phyloP scores from a whole-genome alignment of 345 rosid species.

The Erucastrum elatum region DNA sequence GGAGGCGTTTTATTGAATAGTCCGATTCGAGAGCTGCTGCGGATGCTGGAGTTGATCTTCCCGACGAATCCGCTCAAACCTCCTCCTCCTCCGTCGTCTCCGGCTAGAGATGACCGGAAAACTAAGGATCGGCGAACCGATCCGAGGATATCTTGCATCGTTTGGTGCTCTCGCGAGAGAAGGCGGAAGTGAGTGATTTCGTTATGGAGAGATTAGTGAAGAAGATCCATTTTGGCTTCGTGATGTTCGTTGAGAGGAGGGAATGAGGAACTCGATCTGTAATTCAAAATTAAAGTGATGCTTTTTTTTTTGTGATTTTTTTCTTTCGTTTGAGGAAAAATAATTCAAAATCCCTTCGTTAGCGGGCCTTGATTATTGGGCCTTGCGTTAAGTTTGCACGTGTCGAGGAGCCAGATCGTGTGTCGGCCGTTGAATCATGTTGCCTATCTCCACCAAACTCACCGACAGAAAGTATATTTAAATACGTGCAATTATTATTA shows the following conservation, averaged over 20 bases:
- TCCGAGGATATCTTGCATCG: constrained; percentile 81
- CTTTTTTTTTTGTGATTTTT: background rate
- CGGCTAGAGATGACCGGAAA: constrained; percentile 56
- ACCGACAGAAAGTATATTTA: constrained; percentile 2
- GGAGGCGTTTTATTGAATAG: constrained; percentile 52
- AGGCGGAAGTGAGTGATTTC: background rate
- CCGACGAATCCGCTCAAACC: constrained; percentile 59
- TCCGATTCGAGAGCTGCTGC: constrained; percentile 68
- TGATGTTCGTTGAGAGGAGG: constrained; percentile 24
- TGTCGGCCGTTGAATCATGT: constrained; percentile 10
- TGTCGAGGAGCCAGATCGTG: background rate
- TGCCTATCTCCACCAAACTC: background rate
- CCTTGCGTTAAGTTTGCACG: background rate
- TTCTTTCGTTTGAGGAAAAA: background rate
- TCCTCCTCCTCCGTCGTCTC: constrained; percentile 43
- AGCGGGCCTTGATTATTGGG: constrained; percentile 21
- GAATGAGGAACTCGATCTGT: constrained; percentile 43
- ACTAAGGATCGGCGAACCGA: constrained; percentile 83
- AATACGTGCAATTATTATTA: background rate
- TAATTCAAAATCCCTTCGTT: background rate
- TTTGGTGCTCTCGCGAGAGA: too few species aligned
- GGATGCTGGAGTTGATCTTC: constrained; percentile 70
- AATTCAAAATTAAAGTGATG: constrained; percentile 23
- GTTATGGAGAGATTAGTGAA: constrained; percentile 27
- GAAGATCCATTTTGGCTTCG: constrained; percentile 15